These are phyloP conservation scores for Fusarium incarnatum DNA, from an alignment of 2,329 filamentous ascomycete species.

Conservation along the genomic window DNA sequence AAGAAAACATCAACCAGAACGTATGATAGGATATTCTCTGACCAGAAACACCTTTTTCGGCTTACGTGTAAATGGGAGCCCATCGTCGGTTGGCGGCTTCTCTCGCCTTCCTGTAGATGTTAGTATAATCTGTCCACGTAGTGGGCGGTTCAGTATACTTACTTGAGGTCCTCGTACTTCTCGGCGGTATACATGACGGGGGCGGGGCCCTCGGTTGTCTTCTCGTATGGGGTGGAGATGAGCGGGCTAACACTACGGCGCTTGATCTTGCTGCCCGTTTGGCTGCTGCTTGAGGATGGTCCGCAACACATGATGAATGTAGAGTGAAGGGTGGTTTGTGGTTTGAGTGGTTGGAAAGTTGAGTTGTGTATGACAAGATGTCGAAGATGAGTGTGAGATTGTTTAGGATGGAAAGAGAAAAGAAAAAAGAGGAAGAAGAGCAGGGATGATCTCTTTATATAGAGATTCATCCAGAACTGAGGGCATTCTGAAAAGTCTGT, in stretches of 20 bases:
- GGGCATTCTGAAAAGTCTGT: neutral
- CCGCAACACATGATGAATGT: neutral
- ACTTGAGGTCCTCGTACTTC: neutral
- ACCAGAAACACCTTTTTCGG: neutral
- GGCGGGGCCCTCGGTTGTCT: neutral
- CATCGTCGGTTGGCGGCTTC: neutral
- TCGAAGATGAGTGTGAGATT: neutral
- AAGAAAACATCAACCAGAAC: neutral
- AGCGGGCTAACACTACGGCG: neutral
- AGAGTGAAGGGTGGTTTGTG: neutral
- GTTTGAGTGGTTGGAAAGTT: neutral
- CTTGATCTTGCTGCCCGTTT: neutral
- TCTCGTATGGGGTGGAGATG: neutral
- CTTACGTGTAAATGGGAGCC: neutral
- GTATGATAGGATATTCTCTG: neutral
- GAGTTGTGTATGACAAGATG: neutral
- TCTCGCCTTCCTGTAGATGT: neutral
- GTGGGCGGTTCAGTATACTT: neutral
- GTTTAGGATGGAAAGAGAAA: neutral
- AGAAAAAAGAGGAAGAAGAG: neutral
- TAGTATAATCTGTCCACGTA: neutral
- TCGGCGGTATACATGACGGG: neutral
- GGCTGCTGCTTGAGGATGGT: neutral
- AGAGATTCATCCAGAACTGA: neutral
- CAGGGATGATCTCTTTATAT: neutral